Evolutionary conservation across 1,139 yeast genomes (phyloP), one percentile per base, ranked within the genome.

Genomic region (Geotrichum carabidarum): DNA sequence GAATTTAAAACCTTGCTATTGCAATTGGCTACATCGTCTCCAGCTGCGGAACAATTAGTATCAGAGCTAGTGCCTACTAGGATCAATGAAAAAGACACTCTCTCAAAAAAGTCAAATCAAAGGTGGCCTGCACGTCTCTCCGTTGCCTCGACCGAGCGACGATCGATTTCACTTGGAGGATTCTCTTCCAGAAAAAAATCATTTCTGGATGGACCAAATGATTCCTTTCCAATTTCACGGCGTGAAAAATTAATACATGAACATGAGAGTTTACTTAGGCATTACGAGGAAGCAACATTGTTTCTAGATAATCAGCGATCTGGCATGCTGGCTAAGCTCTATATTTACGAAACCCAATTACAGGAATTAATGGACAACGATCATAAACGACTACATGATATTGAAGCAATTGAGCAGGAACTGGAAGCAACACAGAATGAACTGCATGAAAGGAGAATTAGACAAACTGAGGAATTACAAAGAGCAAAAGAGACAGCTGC

Each of bases 341-440:
- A 51, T 4, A 12, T 43, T 9, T 52, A 52, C 18, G 55, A 47
- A 32, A n/a, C 37, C 2, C 55, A 47, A 18, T 47, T 52, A 4
- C 14, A 42, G n/a, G 48, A 41, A 15, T 22, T 52, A 32, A 51
- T 47, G 30, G 51, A 47, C 18, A 47, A 43, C 30, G 55, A 52
- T 18, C 17, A 30, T 6, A 34, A 44, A 34, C 46, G 55, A 17
- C 40, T 47, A 1, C 50, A 52, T 5, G 44, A 47, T 15, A 35
- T 52, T 27, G 55, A 52, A 27, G 55, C 18, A n/a, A 47, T 52
- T 15, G 55, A 52, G 32, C 51, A 47, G 14, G 55, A 52, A 41
- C 35, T 52, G 8, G 55, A 47, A 27, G 18, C 42, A 9, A 43
- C 51, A 1, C 48, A 52, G 17, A 27, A 38, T 6, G 55, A 52